Base-by-base conservation (phyloP, 2,329 filamentous ascomycete species). In the Ceratocystis alfenasii region DNA sequence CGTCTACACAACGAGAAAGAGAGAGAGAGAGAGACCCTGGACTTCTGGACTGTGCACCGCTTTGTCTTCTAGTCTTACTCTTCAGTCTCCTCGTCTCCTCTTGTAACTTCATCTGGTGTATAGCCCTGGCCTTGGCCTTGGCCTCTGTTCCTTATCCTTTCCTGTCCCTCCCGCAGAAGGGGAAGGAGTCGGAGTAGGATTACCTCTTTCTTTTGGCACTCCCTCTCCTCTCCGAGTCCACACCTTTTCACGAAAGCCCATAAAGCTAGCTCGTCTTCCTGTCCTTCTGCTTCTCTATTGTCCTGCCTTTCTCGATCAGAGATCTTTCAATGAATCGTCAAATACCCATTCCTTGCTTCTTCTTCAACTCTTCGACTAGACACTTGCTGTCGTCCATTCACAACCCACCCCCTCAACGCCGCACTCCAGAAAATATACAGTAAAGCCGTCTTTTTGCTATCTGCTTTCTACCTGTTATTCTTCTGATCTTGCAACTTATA, bases 251-350 rank as follows among this genome's bases (percentile, higher is more conserved):
- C 17, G 46, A 48, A 63, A 20, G 36, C 36, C 30, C 61, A 63
- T 63, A 63, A 63, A 63, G 61, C 36, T 48, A n/a, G 20, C 33
- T 12, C 61, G 10, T 48, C 41, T 25, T 46, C 33, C 63, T 59
- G 45, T 36, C n/a, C 22, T 33, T 36, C 46, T 65, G 33, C 48
- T n/a, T 45, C 20, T 5, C 15, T 59, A 30, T 22, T 45, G 20
- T 50, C 44, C 20, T 33, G 25, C 22, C 33, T 28, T 63, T 63
- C 61, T 63, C 61, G 41, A 50, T 63, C 61, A 63, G 44, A 30
- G 44, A 46, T 63, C 12, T 46, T 63, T 63, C 61, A 63, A 63
- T 63, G 61, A 25, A 41, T 63, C 30, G 61, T 48, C 61, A 33
- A 63, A 63, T 48, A 44, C 61, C 41, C 61, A 48, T 50, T 65